phyloP scores from a whole-genome alignment of 2,329 filamentous ascomycete species.

The Uncinocarpus reesii region DNA sequence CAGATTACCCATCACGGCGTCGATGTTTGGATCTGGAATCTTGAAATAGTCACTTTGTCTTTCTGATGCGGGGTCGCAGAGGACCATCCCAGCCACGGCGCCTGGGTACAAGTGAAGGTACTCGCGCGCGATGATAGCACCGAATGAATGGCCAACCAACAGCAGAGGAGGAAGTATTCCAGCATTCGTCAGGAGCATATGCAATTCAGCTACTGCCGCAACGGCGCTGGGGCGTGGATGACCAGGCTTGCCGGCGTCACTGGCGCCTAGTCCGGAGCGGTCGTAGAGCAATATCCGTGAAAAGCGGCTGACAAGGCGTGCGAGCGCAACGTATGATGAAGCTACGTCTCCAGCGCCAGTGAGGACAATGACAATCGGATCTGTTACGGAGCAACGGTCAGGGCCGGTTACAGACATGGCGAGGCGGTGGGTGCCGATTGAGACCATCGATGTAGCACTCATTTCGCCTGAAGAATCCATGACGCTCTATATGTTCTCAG shows the following conservation, averaged over 20 bases:
- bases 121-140: constrained; percentile 32
- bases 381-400: constrained; percentile 16
- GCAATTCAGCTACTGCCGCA: constrained; percentile 26
- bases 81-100: constrained; percentile 30
- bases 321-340: constrained; percentile 27
- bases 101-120: constrained; percentile 27
- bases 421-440: constrained; percentile 28
- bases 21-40: constrained; percentile 26
- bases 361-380: constrained; percentile 29
- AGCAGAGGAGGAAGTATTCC: constrained; percentile 24
- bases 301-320: constrained; percentile 24
- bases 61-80: constrained; percentile 31
- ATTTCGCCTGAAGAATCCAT: no score
- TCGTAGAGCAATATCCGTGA: constrained; percentile 29
- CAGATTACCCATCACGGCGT: constrained; percentile 25
- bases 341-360: constrained; percentile 30
- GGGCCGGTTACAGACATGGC: constrained; percentile 24
- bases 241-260: constrained; percentile 24
- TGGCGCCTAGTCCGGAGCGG: constrained; percentile 31
- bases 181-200: constrained; percentile 21
- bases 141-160: constrained; percentile 34
- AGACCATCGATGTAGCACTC: no score
- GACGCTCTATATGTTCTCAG: no score
- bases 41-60: constrained; percentile 25
- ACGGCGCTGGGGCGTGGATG: constrained; percentile 19